Evolutionary conservation across 805 yeast species (phyloP).

Genomic region (Phaffomyces opuntiae): DNA sequence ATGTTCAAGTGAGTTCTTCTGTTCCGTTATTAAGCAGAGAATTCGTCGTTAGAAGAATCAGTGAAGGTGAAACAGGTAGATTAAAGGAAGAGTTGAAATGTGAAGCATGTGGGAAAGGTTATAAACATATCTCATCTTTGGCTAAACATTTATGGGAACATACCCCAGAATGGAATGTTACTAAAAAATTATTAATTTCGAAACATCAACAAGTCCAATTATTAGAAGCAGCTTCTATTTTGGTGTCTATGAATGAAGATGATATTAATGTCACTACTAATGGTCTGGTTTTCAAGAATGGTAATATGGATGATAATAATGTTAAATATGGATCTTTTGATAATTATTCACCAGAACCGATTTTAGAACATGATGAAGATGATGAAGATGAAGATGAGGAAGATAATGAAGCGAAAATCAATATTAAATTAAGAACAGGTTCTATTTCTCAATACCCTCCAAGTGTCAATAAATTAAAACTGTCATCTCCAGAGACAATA

Average conservation of each 20-base stretch:
- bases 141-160: slow-evolving; percentile 93
- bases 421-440: slow-evolving; percentile 27
- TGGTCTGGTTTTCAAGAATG: slow-evolving; percentile 5
- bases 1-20: slow-evolving; percentile 18
- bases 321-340: slow-evolving; percentile 13
- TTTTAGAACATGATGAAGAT: slow-evolving; percentile 8
- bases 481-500: slow-evolving; percentile 5
- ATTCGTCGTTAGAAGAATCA: slow-evolving; percentile 74
- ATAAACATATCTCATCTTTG: slow-evolving; percentile 80
- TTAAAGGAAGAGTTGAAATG: slow-evolving; percentile 79
- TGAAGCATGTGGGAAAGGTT: slow-evolving; percentile 89
- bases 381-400: slow-evolving; percentile 4
- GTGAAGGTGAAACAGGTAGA: slow-evolving; percentile 83
- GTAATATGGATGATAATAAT: slow-evolving; percentile 1
- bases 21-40: slow-evolving; percentile 47
- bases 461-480: slow-evolving; percentile 13
- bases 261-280: neutral
- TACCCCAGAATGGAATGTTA: slow-evolving; percentile 89
- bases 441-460: slow-evolving; percentile 44
- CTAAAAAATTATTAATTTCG: slow-evolving; percentile 65
- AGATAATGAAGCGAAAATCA: slow-evolving; percentile 2
- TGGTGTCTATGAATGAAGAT: slow-evolving; percentile 16
- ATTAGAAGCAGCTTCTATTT: slow-evolving; percentile 21
- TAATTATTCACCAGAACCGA: slow-evolving; percentile 7
- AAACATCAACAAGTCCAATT: slow-evolving; percentile 23